A percentile compares a stretch with the other conserved stretches of the same genome.
Conservation (phyloP, 768 basidiomycete genomes). For the Hericium alpestre region DNA sequence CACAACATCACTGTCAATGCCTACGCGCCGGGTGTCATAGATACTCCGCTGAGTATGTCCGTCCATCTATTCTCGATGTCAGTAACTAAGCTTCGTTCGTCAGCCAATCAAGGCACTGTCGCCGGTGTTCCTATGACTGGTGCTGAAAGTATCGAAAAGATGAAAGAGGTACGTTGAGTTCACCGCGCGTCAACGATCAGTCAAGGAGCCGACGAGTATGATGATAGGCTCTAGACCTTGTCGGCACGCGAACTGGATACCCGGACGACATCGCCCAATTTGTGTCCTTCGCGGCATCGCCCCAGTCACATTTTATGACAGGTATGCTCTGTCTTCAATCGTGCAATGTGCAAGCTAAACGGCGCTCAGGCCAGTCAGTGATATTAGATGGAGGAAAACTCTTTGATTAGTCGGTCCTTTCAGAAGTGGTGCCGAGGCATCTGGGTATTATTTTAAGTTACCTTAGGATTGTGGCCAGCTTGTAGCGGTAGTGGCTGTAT, state of each 20-base stretch:
- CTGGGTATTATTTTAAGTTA: no score
- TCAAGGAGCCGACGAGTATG: no score
- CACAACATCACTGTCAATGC: conserved; percentile 17
- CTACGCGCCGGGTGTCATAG: conserved; percentile 14
- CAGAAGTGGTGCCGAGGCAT: no score
- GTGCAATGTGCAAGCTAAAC: background rate
- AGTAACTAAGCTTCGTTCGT: background rate
- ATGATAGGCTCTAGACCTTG: no score
- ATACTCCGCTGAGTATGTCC: conserved; percentile 11
- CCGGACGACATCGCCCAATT: background rate
- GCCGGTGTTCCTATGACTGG: no score
- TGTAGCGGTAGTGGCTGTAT: no score
- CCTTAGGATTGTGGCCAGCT: no score
- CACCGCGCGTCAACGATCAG: background rate
- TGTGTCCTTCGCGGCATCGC: background rate
- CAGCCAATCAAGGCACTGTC: background rate
- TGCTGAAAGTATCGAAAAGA: background rate
- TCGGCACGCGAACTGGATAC: background rate
- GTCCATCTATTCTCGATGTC: background rate
- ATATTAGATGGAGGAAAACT: background rate
- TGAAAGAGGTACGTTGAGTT: background rate
- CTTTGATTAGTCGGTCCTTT: background rate
- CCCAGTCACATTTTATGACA: background rate
- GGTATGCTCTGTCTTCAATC: background rate
- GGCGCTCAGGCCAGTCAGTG: background rate